A percentile compares a stretch with the other conserved stretches of the same genome.
Conservation (phyloP, 495 filamentous ascomycete species). For the Filosporella fistucella region DNA sequence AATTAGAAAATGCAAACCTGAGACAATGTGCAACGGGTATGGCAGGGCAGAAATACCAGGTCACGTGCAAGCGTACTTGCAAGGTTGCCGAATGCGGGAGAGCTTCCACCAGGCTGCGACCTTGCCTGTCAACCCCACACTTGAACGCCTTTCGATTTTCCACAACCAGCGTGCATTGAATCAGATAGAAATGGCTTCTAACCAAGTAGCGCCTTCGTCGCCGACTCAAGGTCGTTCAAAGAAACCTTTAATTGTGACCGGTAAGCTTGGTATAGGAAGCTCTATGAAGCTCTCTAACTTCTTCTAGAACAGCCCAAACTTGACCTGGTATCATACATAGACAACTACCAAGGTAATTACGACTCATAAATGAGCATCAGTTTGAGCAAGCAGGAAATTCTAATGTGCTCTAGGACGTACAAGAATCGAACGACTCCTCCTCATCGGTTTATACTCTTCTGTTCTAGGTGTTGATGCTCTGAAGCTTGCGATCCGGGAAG, state of each 20-base stretch:
- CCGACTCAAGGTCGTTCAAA: constrained; percentile 17
- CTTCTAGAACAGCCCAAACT: constrained; percentile 77
- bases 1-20: too few relatives aligned
- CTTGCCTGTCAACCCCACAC: constrained; percentile 9
- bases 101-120: too few relatives aligned
- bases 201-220: constrained; percentile 10
- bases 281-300: constrained; percentile 8
- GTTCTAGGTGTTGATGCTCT: constrained; percentile 77
- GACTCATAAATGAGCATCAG: not conserved
- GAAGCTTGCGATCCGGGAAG: constrained; percentile 69
- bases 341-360: constrained; percentile 78
- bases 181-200: constrained; percentile 17
- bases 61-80: too few relatives aligned
- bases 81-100: too few relatives aligned
- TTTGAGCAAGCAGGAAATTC: not conserved
- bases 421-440: constrained; percentile 70
- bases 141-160: not conserved
- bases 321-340: constrained; percentile 87
- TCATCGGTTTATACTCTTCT: constrained; percentile 75
- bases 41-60: too few relatives aligned
- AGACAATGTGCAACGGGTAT: too few relatives aligned
- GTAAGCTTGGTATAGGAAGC: constrained; percentile 21
- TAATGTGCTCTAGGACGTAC: constrained; percentile 29
- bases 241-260: constrained; percentile 37
- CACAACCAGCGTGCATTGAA: too few relatives aligned